Percentiles rank a stretch among this genome's conserved stretches.
Conservation (phyloP, 805 yeast species). For the Lipomyces starkeyi region DNA sequence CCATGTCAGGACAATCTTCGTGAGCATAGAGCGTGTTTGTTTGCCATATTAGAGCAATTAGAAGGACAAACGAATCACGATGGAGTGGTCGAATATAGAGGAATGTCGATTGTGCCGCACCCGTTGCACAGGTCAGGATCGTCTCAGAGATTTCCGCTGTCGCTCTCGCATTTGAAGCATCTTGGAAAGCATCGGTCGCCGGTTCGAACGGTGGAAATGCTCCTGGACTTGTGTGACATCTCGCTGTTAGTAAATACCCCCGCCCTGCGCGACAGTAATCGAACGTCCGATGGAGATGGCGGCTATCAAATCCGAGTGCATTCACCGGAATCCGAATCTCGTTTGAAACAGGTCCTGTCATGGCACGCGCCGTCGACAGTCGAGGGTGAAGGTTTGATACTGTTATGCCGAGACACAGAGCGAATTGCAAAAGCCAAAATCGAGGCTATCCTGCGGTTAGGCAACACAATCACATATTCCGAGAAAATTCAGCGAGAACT, state of each 20-base stretch:
- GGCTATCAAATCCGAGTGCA: constrained; percentile 44
- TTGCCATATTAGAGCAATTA: constrained; percentile 30
- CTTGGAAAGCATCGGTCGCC: constrained; percentile 28
- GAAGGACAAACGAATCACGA: constrained; percentile 26
- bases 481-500: constrained; percentile 80
- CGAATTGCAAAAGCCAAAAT: constrained; percentile 65
- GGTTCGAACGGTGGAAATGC: constrained; percentile 42
- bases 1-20: constrained; percentile 72
- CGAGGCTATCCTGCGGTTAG: constrained; percentile 70
- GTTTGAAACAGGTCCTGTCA: constrained; percentile 45
- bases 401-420: constrained; percentile 72
- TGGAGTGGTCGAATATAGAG: constrained; percentile 30
- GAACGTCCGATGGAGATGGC: constrained; percentile 43
- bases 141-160: constrained; percentile 3
- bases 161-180: constrained; percentile 23
- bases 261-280: constrained; percentile 51
- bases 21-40: constrained; percentile 63
- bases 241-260: constrained; percentile 77
- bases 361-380: constrained; percentile 55
- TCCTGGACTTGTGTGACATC: constrained; percentile 72
- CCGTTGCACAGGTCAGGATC: constrained; percentile 16
- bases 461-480: constrained; percentile 75
- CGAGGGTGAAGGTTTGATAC: constrained; percentile 67
- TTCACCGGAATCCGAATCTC: constrained; percentile 45
- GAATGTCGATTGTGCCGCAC: constrained; percentile 24